phyloP scores from a whole-genome alignment of 202 grass and related monocot species.

The Musa balbisiana region DNA sequence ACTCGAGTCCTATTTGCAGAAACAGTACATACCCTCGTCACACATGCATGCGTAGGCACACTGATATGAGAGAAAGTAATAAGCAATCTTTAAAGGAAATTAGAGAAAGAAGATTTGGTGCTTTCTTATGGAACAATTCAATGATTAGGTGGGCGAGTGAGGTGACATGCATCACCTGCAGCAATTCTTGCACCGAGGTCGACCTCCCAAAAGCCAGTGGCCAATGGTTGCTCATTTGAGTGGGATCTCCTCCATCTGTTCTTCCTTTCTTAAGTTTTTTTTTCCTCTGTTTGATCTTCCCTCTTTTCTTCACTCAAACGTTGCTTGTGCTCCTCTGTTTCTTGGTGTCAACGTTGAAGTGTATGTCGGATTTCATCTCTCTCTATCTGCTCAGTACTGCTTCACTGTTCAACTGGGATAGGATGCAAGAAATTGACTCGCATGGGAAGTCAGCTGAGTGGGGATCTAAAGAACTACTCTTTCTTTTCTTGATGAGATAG shows the following conservation, averaged over 20 bases:
- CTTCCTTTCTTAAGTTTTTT: not conserved
- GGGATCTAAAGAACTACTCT: no score
- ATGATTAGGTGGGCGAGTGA: not conserved
- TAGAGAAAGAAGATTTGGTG: constrained; percentile 2
- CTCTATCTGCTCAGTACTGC: not conserved
- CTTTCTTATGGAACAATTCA: constrained; percentile 11
- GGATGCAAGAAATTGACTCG: no score
- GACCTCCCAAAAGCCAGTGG: not conserved
- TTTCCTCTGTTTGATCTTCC: not conserved
- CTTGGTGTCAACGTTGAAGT: not conserved
- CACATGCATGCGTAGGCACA: no score
- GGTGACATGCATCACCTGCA: not conserved
- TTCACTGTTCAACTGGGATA: no score
- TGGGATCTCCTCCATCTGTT: no score
- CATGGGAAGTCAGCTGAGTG: no score
- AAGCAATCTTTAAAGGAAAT: not conserved
- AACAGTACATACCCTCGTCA: no score
- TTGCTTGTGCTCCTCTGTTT: constrained; percentile 1
- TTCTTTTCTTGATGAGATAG: no score
- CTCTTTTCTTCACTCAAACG: not conserved
- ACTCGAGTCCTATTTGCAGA: not conserved
- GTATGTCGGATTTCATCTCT: not conserved
- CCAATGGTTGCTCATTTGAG: not conserved
- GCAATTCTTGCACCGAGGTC: not conserved
- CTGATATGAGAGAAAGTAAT: no score